Base-by-base conservation (phyloP, 2,329 filamentous ascomycete genomes). In the Rhinocladiella mackenziei region DNA sequence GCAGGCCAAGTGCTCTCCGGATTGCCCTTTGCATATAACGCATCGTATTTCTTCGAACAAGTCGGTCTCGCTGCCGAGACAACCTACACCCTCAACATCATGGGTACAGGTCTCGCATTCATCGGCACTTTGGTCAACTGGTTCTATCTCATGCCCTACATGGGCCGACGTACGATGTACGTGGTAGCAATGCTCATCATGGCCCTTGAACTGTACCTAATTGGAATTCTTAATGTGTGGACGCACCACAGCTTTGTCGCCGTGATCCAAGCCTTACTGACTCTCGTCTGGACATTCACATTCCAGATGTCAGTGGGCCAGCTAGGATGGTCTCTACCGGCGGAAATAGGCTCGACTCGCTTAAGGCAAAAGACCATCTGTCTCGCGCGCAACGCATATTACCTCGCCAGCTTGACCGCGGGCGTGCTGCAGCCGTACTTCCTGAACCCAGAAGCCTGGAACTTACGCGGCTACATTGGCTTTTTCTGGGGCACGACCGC, bases 61-160 rank as follows among this genome's bases (percentile, higher is more conserved):
- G 67, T 68, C 13, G 68, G 68, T 4, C 60, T 70, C 13, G 39
- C 51, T n/a, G 39, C 47, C 1, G 45, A 39, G 6, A 55, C 58
- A 6, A 59, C 66, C 0, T 71, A 68, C 56, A 56, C 61, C 17
- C 50, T 70, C 2, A 60, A 63, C 1, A 52, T 70, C 5, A 80
- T 80, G 41, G 74, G 81, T 59, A 81, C 83, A 50, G 77, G 71
- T 38, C 78, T 84, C 56, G 73, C 71, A 6, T 68, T 75, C 36
- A 60, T 74, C 4, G 75, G 74, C 2, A 76, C 74, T 0, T 61
- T 68, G 1, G 63, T 69, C 0, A 75, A 74, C 3, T 78, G 74
- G 74, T 62, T 62, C 50, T 43, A 66, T 30, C 62, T 70, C 45
- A 53, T 53, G 5, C 56, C 50, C 5, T 41, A 59, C 19, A 57